Evolutionary conservation across 2,329 filamentous ascomycete species (phyloP).

Genomic region (Nothomitra cinnamomea): DNA sequence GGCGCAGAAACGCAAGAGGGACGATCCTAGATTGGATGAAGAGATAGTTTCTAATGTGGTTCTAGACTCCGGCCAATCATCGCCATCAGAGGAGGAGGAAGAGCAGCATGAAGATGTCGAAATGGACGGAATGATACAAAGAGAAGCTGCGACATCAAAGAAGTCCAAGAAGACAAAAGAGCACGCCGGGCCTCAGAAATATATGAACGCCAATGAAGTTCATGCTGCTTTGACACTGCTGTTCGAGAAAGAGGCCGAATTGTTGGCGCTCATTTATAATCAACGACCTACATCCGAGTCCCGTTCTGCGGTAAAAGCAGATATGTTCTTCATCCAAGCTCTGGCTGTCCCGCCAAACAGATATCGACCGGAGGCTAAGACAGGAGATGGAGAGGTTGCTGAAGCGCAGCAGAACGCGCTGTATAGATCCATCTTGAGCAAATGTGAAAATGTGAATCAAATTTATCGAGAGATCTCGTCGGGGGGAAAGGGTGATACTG

Average conservation of each 20-base stretch:
- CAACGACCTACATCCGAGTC: slow-evolving; percentile 45
- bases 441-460: slow-evolving; percentile 54
- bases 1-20: slow-evolving; percentile 24
- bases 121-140: slow-evolving; percentile 35
- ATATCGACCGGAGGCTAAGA: slow-evolving; percentile 73
- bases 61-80: slow-evolving; percentile 11
- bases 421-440: slow-evolving; percentile 69
- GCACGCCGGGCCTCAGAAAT: slow-evolving; percentile 43
- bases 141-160: slow-evolving; percentile 23
- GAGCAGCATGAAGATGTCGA: slow-evolving; percentile 37
- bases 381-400: slow-evolving; percentile 62
- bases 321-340: slow-evolving; percentile 88
- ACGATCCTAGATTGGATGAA: slow-evolving; percentile 42
- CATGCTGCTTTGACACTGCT: slow-evolving; percentile 59
- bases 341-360: slow-evolving; percentile 84
- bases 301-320: slow-evolving; percentile 45
- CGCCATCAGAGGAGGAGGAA: slow-evolving; percentile 24
- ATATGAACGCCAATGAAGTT: slow-evolving; percentile 70
- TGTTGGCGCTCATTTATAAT: slow-evolving; percentile 72
- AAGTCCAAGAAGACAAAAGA: slow-evolving; percentile 14
- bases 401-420: slow-evolving; percentile 79
- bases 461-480: slow-evolving; percentile 51
- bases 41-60: slow-evolving; percentile 46
- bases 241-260: slow-evolving; percentile 74
- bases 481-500: slow-evolving; percentile 22